Evolutionary conservation across 805 yeast genomes (phyloP).

Genomic region (Torulaspora indica): DNA sequence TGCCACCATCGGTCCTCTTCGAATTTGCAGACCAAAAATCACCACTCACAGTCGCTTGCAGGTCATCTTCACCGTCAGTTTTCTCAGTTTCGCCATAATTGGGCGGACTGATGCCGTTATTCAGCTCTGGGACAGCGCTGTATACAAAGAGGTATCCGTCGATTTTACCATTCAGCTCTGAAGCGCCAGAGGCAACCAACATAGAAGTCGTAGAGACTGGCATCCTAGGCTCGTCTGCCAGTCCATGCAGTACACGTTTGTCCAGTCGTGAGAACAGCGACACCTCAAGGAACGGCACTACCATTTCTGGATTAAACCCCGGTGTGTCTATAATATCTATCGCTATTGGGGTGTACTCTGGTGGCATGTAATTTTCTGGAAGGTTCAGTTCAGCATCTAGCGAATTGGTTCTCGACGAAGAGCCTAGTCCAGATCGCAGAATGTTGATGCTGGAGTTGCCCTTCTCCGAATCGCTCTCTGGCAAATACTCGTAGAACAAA

Average conservation of each 20-base stretch:
- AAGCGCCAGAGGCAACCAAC: constrained; percentile 72
- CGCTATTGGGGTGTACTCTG: constrained; percentile 53
- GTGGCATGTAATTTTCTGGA: constrained; percentile 41
- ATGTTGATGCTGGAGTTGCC: too few species aligned
- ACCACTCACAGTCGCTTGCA: constrained; percentile 8
- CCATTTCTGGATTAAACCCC: constrained; percentile 57
- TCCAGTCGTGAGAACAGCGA: constrained; percentile 61
- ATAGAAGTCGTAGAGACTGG: constrained; percentile 64
- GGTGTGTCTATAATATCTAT: constrained; percentile 74
- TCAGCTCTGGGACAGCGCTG: constrained; percentile 58
- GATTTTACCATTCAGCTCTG: constrained; percentile 69
- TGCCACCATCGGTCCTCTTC: constrained; percentile 27
- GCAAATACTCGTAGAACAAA: constrained; percentile 13
- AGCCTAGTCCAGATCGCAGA: constrained; percentile 7
- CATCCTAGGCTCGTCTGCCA: constrained; percentile 58
- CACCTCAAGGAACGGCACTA: constrained; percentile 72
- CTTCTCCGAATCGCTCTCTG: constrained; percentile 1
- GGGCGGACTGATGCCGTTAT: constrained; percentile 46
- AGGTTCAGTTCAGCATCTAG: constrained; percentile 6
- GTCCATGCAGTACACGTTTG: constrained; percentile 51
- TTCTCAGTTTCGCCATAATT: constrained; percentile 39
- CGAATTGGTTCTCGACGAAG: constrained; percentile 1
- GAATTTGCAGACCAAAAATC: constrained; percentile 15
- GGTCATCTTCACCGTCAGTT: neutral
- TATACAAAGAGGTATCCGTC: constrained; percentile 70